Percentiles rank a stretch among this genome's conserved stretches.
phyloP scores from a whole-genome alignment of 2,329 filamentous ascomycete genomes.

The Diaporthe sp. region DNA sequence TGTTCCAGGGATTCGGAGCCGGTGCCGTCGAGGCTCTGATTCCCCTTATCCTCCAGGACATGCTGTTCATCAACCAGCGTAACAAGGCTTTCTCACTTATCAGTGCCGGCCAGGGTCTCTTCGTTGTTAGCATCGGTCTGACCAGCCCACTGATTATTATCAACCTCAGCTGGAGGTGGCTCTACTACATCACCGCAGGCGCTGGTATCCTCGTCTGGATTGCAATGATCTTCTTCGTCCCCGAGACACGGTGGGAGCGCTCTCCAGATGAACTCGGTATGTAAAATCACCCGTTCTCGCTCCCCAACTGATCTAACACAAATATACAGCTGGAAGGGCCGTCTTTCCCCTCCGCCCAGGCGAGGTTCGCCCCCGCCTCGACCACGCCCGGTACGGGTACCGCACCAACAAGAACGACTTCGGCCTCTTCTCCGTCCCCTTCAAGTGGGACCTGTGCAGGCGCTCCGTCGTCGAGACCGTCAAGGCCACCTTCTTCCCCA shows the following conservation, averaged over 20 bases:
- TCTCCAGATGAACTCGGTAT: slow-evolving; percentile 44
- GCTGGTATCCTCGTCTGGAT: slow-evolving; percentile 43
- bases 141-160: slow-evolving; percentile 42
- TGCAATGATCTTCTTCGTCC: slow-evolving; percentile 43
- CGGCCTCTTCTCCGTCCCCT: slow-evolving; percentile 41
- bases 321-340: slow-evolving; percentile 39
- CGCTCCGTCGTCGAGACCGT: slow-evolving; percentile 41
- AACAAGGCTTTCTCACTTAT: slow-evolving; percentile 44
- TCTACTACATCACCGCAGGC: slow-evolving; percentile 44
- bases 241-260: slow-evolving; percentile 44
- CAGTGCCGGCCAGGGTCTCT: slow-evolving; percentile 43
- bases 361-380: slow-evolving; percentile 41
- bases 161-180: slow-evolving; percentile 43
- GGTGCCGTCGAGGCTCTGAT: slow-evolving; percentile 46
- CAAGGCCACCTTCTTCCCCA: slow-evolving; percentile 43
- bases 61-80: slow-evolving; percentile 46
- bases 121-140: slow-evolving; percentile 41
- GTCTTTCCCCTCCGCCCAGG: slow-evolving; percentile 42
- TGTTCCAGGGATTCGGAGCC: slow-evolving; percentile 44
- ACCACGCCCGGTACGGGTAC: slow-evolving; percentile 42
- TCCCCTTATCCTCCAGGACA: slow-evolving; percentile 45
- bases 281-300: not conserved
- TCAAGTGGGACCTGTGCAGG: slow-evolving; percentile 41
- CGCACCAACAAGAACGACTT: slow-evolving; percentile 42
- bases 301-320: not conserved